A percentile compares a stretch with the other conserved stretches of the same genome.
These are phyloP conservation scores for Cladophialophora exuberans DNA, from an alignment of 2,329 filamentous ascomycete species.

Conservation along the genomic window DNA sequence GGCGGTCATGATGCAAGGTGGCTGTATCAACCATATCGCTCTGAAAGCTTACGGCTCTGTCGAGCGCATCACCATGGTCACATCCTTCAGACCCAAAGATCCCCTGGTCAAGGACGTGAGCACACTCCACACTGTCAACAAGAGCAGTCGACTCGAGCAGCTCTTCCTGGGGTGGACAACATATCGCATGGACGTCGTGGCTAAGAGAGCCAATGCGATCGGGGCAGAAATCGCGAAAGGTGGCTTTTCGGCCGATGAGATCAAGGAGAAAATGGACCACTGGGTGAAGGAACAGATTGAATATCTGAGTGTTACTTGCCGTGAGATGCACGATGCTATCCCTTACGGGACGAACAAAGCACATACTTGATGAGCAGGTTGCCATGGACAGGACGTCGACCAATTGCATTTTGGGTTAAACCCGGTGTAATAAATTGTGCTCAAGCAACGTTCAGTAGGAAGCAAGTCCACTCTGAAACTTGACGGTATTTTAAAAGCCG, in stretches of 20 bases:
- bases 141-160: constrained; percentile 16
- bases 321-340: too few relatives aligned
- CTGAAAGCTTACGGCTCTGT: constrained; percentile 32
- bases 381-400: too few relatives aligned
- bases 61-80: constrained; percentile 37
- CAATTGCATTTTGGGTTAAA: too few relatives aligned
- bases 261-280: too few relatives aligned
- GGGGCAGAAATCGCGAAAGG: constrained; percentile 8
- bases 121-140: constrained; percentile 19
- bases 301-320: too few relatives aligned
- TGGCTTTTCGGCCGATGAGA: constrained; percentile 7
- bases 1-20: constrained; percentile 37
- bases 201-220: constrained; percentile 12
- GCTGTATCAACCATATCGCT: constrained; percentile 36
- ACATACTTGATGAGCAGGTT: too few relatives aligned
- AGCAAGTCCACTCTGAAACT: too few relatives aligned
- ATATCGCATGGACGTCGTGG: constrained; percentile 21
- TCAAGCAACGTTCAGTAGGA: too few relatives aligned
- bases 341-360: too few relatives aligned
- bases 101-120: constrained; percentile 16
- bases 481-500: too few relatives aligned
- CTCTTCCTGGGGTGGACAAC: constrained; percentile 21
- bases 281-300: too few relatives aligned
- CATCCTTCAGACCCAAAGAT: constrained; percentile 34
- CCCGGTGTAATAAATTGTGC: too few relatives aligned